Evolutionary conservation across 2,329 filamentous ascomycete genomes (phyloP).

Genomic region (Cytospora chrysosperma): DNA sequence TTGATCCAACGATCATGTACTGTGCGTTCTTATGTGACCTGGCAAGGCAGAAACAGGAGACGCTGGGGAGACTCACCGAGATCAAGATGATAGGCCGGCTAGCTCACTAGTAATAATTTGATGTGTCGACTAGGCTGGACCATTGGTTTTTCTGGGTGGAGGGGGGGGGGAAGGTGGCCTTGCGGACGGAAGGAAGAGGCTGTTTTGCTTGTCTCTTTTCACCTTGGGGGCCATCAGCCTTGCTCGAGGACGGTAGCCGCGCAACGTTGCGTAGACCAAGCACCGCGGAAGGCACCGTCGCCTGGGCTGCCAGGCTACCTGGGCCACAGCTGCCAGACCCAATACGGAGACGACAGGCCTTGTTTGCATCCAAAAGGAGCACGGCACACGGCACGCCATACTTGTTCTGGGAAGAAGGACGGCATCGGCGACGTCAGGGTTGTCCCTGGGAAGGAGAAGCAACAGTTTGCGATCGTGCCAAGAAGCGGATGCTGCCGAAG

Average conservation of each 20-base stretch:
- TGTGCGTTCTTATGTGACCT: not conserved
- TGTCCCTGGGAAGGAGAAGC: not conserved
- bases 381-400: not conserved
- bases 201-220: not conserved
- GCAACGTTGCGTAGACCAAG: not conserved
- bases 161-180: not conserved
- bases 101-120: not conserved
- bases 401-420: not conserved
- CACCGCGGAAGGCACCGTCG: not conserved
- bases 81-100: not conserved
- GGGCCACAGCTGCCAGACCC: not conserved
- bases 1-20: not conserved
- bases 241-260: not conserved
- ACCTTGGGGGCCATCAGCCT: conserved; percentile 5
- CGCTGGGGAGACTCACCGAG: not conserved
- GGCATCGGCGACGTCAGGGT: not conserved
- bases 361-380: not conserved
- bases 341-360: not conserved
- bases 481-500: conserved; percentile 10
- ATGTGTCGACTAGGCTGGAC: not conserved
- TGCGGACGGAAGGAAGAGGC: not conserved
- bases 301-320: too few relatives aligned
- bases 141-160: too few relatives aligned
- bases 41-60: not conserved
- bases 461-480: conserved; percentile 23